Base-by-base conservation (phyloP, 768 basidiomycete genomes). In the Paxillus rubicundulus region DNA sequence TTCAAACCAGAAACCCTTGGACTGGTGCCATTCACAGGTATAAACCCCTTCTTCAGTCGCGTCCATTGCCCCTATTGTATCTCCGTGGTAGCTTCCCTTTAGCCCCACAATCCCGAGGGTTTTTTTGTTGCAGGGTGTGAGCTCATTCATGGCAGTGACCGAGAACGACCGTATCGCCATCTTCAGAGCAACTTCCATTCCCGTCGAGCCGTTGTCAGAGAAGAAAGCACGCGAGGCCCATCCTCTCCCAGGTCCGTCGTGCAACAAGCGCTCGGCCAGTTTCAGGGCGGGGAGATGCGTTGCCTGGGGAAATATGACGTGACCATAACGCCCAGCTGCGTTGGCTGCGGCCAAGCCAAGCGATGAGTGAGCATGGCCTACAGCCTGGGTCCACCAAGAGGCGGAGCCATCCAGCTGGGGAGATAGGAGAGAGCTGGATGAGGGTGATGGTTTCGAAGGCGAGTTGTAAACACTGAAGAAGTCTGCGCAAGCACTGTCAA, bases 41-140 rank as follows among this genome's bases (percentile, higher is more conserved):
- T 88, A 98, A 2, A 95, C 86, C 9, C 91, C 89, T 61, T 95
- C 91, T 63, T 89, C 86, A 57, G 84, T 89, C 7, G 96, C 95
- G 59, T 98, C 92, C 96, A 98, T 98, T 2, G 87, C 86, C 0
- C 96, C 96, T 55, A 98, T 95, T 12, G 96, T 98, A 68, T 98
- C 96, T 2, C 96, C 96, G 62, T 98, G 96, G 71, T 98, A 98
- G 63, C 92, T 92, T 5, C 96, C 96, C 59, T 83, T 86, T 39
- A 98, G 61, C 0, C 96, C 96, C 3, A 98, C 65, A 1, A 98
- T 80, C 4, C 89, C 91, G 4, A 94, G 72, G 21, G 73, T 70
- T 54, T 79, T 81, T 57, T 74, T 74, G 24, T 74, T 74, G 9
- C 52, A 36, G 6, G 69, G 61, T 18, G 70, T 63, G 6, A 81